Evolutionary conservation across 2,329 filamentous ascomycete genomes (phyloP), one percentile per base, ranked within the genome.

Genomic region (Mariannaea elegans): DNA sequence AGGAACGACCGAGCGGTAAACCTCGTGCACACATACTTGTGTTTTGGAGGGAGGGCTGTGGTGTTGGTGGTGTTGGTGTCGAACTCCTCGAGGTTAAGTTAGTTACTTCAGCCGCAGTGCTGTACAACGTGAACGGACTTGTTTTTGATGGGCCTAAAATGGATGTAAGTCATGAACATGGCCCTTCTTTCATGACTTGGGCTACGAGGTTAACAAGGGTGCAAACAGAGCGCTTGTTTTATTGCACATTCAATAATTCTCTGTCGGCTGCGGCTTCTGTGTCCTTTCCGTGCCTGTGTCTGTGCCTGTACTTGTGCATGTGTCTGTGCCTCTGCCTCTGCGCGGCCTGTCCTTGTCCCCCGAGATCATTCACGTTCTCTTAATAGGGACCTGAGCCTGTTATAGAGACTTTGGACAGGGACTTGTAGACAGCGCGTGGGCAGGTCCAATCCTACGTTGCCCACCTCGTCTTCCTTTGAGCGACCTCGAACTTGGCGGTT

Each of bases 321-420:
- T 19, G 16, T 4, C 49, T 29, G 24, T 52, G 38, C 29, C 19
- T 39, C 36, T 27, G 13, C 29, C 13, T 16, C 19, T 34, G 45
- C 27, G 41, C 32, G 36, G 31, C 27, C 29, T 49, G 44, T 21
- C 54, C 46, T 23, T 38, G n/a, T n/a, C n/a, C n/a, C 36, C 16
- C 44, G 16, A 27, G 42, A 24, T 45, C 51, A 41, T 19, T 42
- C 29, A 21, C 38, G 49, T 29, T 34, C 47, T 57, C 54, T 47
- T 27, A 58, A 36, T 52, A 51, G 32, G 55, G 55, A 47, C 44
- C 41, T 24, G 32, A 52, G 41, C 21, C 48, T 47, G 47, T 41
- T 58, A 52, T 39, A 58, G 55, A 58, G 48, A 29, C 39, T 47
- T 52, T 41, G 13, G 47, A 52, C 55, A 45, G 32, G 41, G 41